phyloP scores from a whole-genome alignment of 164 flowering plant species.

The Annona cherimola region DNA sequence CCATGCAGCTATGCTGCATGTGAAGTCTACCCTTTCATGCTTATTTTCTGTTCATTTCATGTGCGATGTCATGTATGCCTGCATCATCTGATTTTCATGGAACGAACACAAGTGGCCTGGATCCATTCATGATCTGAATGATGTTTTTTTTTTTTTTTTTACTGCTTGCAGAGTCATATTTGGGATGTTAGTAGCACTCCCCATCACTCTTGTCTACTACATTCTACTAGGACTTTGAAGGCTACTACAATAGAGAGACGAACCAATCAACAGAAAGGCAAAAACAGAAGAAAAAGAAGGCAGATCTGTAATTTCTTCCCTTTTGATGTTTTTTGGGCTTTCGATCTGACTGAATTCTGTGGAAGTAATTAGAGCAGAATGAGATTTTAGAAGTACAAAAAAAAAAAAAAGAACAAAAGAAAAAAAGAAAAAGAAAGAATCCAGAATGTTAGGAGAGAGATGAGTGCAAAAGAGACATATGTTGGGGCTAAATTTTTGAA shows the following conservation, averaged over 20 bases:
- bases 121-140: background rate
- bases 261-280: background rate
- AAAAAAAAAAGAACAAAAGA: too few relatives aligned
- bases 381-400: background rate
- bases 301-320: background rate
- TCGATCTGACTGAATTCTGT: background rate
- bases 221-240: conserved; percentile 73
- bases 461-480: background rate
- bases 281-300: background rate
- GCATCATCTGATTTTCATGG: background rate
- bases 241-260: background rate
- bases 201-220: conserved; percentile 95
- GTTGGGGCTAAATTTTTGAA: background rate
- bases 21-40: too few relatives aligned
- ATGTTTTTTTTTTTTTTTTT: background rate
- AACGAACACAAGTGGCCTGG: background rate
- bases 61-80: background rate
- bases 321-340: background rate
- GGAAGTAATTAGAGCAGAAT: background rate
- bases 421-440: too few relatives aligned
- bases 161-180: conserved; percentile 75
- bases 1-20: background rate
- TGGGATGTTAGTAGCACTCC: conserved; percentile 93
- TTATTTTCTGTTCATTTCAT: too few relatives aligned
- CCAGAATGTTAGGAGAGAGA: background rate